Base-by-base conservation (phyloP, 2,329 filamentous ascomycete species). In the Stromatinia cepivora region DNA sequence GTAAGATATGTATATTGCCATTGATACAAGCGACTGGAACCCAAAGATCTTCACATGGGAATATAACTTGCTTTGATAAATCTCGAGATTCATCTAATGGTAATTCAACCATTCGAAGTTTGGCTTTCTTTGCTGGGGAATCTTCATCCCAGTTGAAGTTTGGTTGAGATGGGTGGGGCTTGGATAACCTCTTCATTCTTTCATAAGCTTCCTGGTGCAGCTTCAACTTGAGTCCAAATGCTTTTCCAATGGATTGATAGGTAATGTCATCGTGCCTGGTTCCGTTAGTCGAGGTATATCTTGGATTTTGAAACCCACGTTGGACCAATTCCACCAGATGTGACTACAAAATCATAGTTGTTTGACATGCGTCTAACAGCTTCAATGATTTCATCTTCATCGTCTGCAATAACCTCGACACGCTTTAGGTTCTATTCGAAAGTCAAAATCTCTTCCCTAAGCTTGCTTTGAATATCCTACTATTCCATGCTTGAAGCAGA, bases 241-340 rank as follows among this genome's bases (percentile, higher is more conserved):
- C 95, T 79, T 93, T 93, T 73, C 92, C 94, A 79, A 99, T 96
- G 52, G 93, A 94, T 77, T 92, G 85, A 82, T 99, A 99, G 36
- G 95, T 98, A 75, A 98, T 98, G 79, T 99, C 95, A 80, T 99
- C 95, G 83, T 98, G 94, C 69, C 92, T 96, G 58, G 1, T 42
- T 20, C 11, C 13, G 46, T 67, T 20, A 67, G 66, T n/a, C 25
- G 66, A 3, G 15, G 3, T 53, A 53, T 67, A 36, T 34, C 1
- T 50, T 36, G 13, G 15, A 20, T 6, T 28, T 52, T 6, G 1
- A 50, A 31, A 53, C 66, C 7, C 13, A 94, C 91, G 94, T 98
- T 73, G 95, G 95, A 15, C 94, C 94, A 77, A 99, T 98, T 42
- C 95, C 94, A 74, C 95, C 94, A 75, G 92, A 95, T 9, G 95